Evolutionary conservation across 768 basidiomycete species (phyloP).

Genomic region (Lentinula aciculospora): DNA sequence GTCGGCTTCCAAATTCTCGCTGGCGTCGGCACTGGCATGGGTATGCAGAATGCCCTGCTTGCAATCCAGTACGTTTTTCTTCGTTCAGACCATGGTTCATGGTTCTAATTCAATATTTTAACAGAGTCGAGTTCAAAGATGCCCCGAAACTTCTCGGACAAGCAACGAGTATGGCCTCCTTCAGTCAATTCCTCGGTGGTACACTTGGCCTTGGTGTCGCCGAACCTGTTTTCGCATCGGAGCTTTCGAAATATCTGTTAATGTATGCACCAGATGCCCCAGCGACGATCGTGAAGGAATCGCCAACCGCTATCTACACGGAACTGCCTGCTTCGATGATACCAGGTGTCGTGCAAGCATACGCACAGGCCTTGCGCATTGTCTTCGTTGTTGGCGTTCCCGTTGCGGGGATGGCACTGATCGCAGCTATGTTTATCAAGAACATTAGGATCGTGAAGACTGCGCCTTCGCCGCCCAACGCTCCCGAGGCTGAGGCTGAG

Average conservation of each 20-base stretch:
- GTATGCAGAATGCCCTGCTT: slow-evolving; percentile 15
- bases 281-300: slow-evolving; percentile 3
- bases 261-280: slow-evolving; percentile 14
- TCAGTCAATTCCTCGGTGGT: slow-evolving; percentile 14
- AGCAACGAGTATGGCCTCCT: slow-evolving; percentile 12
- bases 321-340: slow-evolving; percentile 6
- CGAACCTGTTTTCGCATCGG: slow-evolving; percentile 9
- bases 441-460: slow-evolving; percentile 1
- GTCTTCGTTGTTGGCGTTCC: background rate
- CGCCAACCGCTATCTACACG: slow-evolving; percentile 11
- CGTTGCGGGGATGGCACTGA: background rate
- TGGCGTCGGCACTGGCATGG: slow-evolving; percentile 11
- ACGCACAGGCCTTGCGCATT: background rate
- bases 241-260: slow-evolving; percentile 7
- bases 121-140: slow-evolving; percentile 11
- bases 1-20: slow-evolving; percentile 13
- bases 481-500: background rate
- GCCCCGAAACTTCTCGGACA: slow-evolving; percentile 7
- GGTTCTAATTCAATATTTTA: background rate
- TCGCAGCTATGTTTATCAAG: background rate
- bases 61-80: slow-evolving; percentile 11
- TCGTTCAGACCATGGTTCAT: too few species aligned
- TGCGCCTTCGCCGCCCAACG: background rate
- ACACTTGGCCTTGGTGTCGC: slow-evolving; percentile 10
- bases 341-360: slow-evolving; percentile 10